A percentile compares a stretch with the other conserved stretches of the same genome.
phyloP scores from a whole-genome alignment of 305 asterid genomes.

The Fraxinus sp. region DNA sequence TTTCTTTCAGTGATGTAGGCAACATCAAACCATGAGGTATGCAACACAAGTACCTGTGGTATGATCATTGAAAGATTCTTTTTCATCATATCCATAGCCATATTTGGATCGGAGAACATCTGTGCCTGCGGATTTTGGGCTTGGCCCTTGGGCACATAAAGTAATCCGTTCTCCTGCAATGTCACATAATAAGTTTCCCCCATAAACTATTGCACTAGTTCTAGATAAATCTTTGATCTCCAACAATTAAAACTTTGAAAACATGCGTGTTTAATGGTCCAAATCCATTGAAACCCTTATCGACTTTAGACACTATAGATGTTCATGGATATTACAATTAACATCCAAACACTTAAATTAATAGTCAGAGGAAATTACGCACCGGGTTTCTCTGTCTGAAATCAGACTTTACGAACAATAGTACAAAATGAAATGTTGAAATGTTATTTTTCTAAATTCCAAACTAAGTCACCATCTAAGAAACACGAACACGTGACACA shows the following conservation, averaged over 20 bases:
- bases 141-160: conserved; percentile 84
- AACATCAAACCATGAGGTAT: not conserved
- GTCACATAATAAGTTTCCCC: conserved; percentile 18
- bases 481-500: not conserved
- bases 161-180: conserved; percentile 80
- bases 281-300: not conserved
- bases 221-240: not conserved
- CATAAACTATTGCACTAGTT: not conserved
- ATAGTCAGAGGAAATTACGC: not conserved
- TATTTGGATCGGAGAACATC: conserved; percentile 99
- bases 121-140: conserved; percentile 92
- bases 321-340: not conserved
- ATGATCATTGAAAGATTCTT: conserved; percentile 96
- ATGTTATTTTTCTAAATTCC: not conserved
- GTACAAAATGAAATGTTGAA: not conserved
- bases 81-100: conserved; percentile 99
- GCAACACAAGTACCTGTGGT: conserved; percentile 66
- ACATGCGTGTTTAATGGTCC: not conserved
- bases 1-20: conserved; percentile 8
- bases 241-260: not conserved
- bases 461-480: not conserved
- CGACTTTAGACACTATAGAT: not conserved
- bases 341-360: not conserved
- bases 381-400: not conserved
- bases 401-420: not conserved